Conservation (phyloP, 768 basidiomycete genomes). For the Mycena capillaripes region DNA sequence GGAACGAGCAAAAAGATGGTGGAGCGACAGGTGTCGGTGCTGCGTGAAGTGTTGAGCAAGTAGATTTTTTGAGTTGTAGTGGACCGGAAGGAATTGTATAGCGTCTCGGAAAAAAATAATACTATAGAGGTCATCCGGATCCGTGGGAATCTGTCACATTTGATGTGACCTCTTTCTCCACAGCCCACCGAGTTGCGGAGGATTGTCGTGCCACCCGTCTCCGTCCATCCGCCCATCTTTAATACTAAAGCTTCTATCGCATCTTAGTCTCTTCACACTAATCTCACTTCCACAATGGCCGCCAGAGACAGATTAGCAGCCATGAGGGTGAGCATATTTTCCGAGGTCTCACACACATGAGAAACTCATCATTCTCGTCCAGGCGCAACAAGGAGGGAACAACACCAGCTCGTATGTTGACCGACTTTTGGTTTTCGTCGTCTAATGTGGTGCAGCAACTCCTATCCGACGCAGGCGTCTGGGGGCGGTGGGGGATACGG, state of each 20-base stretch:
- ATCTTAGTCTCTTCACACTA: slow-evolving; percentile 27
- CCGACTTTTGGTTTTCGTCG: slow-evolving; percentile 8
- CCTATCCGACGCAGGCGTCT: slow-evolving; percentile 78
- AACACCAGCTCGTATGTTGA: slow-evolving; percentile 61
- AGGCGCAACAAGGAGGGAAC: slow-evolving; percentile 79
- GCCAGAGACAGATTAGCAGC: slow-evolving; percentile 93
- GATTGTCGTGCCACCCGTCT: slow-evolving; percentile 10
- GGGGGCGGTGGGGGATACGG: slow-evolving; percentile 50
- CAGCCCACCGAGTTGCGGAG: slow-evolving; percentile 2
- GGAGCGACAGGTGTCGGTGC: slow-evolving; percentile 84
- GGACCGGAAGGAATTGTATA: too few species aligned
- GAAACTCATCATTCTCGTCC: slow-evolving; percentile 28
- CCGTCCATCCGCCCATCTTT: slow-evolving; percentile 27
- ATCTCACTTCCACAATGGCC: slow-evolving; percentile 68
- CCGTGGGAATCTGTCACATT: not conserved
- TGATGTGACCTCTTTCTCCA: not conserved
- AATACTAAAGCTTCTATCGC: slow-evolving; percentile 35
- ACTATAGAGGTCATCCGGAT: too few species aligned
- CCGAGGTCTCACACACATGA: not conserved
- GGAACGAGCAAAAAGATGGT: slow-evolving; percentile 91
- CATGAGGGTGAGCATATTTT: slow-evolving; percentile 71
- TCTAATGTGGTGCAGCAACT: slow-evolving; percentile 57
- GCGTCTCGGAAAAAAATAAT: too few species aligned
- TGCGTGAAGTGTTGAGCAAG: slow-evolving; percentile 70
- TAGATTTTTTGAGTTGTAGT: slow-evolving; percentile 30